These are phyloP conservation scores for Dictyostelium purpureum DNA, from an alignment of 78 protist genomes.

Conservation along the genomic window DNA sequence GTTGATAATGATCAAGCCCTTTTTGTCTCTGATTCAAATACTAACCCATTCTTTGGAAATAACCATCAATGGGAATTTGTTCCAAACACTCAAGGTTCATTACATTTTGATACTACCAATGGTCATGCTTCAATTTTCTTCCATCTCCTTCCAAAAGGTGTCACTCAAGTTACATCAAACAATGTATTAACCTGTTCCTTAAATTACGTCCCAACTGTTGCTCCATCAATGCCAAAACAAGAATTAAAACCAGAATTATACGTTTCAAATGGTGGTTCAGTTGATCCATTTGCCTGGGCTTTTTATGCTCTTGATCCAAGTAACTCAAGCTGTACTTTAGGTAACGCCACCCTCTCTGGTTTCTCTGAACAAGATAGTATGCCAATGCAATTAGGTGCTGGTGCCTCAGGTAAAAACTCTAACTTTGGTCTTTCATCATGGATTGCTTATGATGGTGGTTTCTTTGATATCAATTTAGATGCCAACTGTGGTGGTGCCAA, in stretches of 20 bases:
- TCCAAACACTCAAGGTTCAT: background rate
- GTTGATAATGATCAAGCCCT: background rate
- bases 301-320: background rate
- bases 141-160: background rate
- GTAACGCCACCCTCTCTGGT: background rate
- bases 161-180: background rate
- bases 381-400: conserved; percentile 45
- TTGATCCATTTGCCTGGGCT: conserved; percentile 31
- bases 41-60: conserved; percentile 14
- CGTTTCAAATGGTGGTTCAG: background rate
- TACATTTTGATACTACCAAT: background rate
- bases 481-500: background rate
- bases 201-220: background rate
- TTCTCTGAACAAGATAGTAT: background rate
- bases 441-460: background rate
- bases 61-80: background rate
- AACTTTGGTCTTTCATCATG: conserved; percentile 63
- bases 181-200: conserved; percentile 4
- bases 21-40: background rate
- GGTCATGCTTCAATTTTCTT: too few species aligned
- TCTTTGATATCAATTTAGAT: conserved; percentile 66
- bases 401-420: conserved; percentile 61
- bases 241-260: background rate
- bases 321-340: background rate
- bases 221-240: background rate